phyloP scores from a whole-genome alignment of 2,329 filamentous ascomycete genomes.

The Teratosphaeria gauchensis region DNA sequence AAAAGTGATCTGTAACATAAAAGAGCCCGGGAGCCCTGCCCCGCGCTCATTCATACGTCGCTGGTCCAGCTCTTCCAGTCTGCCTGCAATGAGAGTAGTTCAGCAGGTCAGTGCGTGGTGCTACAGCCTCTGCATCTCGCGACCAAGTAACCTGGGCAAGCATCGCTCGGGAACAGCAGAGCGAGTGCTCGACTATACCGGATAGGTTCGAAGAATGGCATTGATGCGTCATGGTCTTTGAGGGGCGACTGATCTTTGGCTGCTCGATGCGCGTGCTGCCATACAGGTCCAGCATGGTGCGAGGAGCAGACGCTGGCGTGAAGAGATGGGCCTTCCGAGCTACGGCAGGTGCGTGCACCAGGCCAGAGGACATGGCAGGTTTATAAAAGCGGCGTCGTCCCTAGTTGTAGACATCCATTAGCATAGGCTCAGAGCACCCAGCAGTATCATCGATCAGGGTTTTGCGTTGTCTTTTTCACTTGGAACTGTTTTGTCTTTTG shows the following conservation, averaged over 20 bases:
- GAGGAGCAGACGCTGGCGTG: neutral
- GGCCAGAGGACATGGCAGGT: neutral
- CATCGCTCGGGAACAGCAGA: neutral
- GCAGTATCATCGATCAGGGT: conserved; percentile 1
- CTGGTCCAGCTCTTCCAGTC: neutral
- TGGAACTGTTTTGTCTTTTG: conserved; percentile 10
- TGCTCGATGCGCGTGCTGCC: neutral
- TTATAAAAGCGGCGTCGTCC: neutral
- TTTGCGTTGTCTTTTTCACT: conserved; percentile 4
- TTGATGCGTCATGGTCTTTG: neutral
- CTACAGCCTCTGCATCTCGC: conserved; percentile 3
- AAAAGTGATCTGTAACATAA: conserved; percentile 19
- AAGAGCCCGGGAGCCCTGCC: conserved; percentile 1
- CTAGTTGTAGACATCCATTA: neutral
- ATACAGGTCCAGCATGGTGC: neutral
- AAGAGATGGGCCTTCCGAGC: conserved; percentile 4
- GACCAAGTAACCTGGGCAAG: conserved; percentile 1
- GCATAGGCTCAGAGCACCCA: neutral
- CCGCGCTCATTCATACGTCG: neutral
- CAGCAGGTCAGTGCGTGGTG: conserved; percentile 1
- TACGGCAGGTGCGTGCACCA: conserved; percentile 10
- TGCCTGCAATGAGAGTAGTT: neutral
- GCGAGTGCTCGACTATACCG: neutral
- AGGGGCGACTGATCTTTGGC: neutral
- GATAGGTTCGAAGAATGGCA: neutral